A percentile compares a stretch with the other conserved stretches of the same genome.
Evolutionary conservation across 1,139 yeast species (phyloP).

Genomic region (Debaryomyces fabryi): DNA sequence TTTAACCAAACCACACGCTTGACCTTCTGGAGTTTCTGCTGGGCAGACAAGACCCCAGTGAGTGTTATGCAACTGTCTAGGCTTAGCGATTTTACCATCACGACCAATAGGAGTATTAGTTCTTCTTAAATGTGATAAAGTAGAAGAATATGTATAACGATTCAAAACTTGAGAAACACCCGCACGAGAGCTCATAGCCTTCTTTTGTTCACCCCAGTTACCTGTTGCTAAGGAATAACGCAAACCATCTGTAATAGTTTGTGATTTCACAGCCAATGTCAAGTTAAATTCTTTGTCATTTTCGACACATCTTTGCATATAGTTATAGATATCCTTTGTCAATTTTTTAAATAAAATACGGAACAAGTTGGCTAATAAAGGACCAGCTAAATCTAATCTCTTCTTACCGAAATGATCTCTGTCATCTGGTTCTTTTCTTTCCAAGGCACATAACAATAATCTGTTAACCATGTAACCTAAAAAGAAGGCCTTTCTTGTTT

Average conservation of each 20-base stretch:
- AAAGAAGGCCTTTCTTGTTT: conserved; percentile 94
- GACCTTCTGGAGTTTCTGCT: conserved; percentile 99
- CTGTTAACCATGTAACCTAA: conserved; percentile 98
- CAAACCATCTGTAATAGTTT: conserved; percentile 95
- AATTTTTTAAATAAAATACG: conserved; percentile 91
- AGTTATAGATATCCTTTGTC: conserved; percentile 92
- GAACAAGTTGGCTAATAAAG: conserved; percentile 91
- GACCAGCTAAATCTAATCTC: conserved; percentile 98
- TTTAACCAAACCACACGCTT: conserved; percentile 98
- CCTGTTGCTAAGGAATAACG: conserved; percentile 98
- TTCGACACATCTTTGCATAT: conserved; percentile 99
- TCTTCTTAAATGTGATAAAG: conserved; percentile 96
- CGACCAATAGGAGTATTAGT: conserved; percentile 99
- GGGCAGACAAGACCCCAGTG: conserved; percentile 99
- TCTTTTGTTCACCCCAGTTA: conserved; percentile 99
- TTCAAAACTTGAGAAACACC: conserved; percentile 99
- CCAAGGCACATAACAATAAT: conserved; percentile 90
- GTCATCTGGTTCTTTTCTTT: conserved; percentile 97
- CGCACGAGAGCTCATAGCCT: conserved; percentile 98
- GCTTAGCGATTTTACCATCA: conserved; percentile 97
- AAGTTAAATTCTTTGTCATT: conserved; percentile 95
- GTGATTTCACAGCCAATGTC: conserved; percentile 95
- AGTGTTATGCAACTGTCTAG: conserved; percentile 97
- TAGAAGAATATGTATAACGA: conserved; percentile 96
- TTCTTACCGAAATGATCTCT: conserved; percentile 99